Evolutionary conservation across 306 rosid species (phyloP).

Genomic region (Clitoria ternatea): DNA sequence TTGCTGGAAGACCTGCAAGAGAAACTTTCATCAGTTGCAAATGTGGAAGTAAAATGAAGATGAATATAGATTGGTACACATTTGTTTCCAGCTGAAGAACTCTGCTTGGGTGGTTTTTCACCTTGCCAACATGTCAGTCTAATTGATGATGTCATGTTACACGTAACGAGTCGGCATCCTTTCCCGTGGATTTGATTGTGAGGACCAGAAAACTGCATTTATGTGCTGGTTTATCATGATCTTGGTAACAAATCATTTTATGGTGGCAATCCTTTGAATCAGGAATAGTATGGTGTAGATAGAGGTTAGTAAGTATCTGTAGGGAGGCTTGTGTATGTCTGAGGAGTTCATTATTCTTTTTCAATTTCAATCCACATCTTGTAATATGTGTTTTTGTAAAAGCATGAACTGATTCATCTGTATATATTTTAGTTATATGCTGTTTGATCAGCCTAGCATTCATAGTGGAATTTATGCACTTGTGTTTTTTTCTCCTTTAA

Average conservation of each 20-base stretch:
- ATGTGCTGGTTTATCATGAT: slow-evolving; percentile 14
- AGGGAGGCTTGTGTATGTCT: too few species aligned
- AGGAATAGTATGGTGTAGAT: slow-evolving; percentile 37
- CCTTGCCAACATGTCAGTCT: neutral
- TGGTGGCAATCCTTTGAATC: slow-evolving; percentile 25
- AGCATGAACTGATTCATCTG: slow-evolving; percentile 31
- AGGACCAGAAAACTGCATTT: neutral
- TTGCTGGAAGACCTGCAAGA: slow-evolving; percentile 71
- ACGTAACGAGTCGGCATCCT: slow-evolving; percentile 17
- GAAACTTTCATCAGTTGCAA: slow-evolving; percentile 53
- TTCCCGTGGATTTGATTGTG: slow-evolving; percentile 16
- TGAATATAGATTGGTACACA: slow-evolving; percentile 16
- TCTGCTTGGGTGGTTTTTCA: slow-evolving; percentile 5
- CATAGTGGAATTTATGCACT: slow-evolving; percentile 27
- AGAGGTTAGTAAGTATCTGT: slow-evolving; percentile 35
- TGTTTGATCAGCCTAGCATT: slow-evolving; percentile 29
- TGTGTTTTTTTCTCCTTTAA: neutral
- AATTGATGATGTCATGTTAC: slow-evolving; percentile 15
- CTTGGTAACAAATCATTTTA: neutral
- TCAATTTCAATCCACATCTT: slow-evolving; percentile 18
- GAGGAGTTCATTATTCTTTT: slow-evolving; percentile 38
- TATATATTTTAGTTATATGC: slow-evolving; percentile 32
- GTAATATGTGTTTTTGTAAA: too few species aligned
- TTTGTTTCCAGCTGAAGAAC: slow-evolving; percentile 29
- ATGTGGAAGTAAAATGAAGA: slow-evolving; percentile 38